Conservation (phyloP, 2,329 filamentous ascomycete species). For the Stromatinia cepivora region DNA sequence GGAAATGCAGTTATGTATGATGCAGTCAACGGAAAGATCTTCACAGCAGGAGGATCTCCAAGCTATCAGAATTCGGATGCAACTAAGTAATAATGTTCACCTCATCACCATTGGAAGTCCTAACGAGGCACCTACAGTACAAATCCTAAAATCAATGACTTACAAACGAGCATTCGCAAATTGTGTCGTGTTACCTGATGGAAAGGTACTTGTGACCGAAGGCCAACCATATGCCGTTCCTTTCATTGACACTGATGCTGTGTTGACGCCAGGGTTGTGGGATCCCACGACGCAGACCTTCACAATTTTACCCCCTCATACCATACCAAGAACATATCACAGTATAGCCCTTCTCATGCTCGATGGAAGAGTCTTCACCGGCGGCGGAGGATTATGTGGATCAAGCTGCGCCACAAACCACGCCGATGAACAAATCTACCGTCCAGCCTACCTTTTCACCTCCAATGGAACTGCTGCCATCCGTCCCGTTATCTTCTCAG, state of each 20-base stretch:
- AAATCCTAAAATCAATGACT: conserved; percentile 42
- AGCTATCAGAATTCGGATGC: conserved; percentile 48
- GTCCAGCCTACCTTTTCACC: conserved; percentile 56
- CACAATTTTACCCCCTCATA: conserved; percentile 42
- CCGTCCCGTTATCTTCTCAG: conserved; percentile 47
- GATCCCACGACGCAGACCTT: conserved; percentile 47
- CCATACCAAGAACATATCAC: conserved; percentile 52
- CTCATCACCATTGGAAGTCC: conserved; percentile 50
- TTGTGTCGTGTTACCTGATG: conserved; percentile 51
- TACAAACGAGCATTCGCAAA: conserved; percentile 48
- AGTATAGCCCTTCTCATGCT: conserved; percentile 50
- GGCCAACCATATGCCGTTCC: conserved; percentile 47
- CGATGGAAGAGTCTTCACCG: conserved; percentile 52
- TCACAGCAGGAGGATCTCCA: conserved; percentile 52
- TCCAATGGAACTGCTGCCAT: conserved; percentile 44
- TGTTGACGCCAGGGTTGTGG: conserved; percentile 50
- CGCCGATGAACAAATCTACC: conserved; percentile 55
- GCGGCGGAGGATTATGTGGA: conserved; percentile 55
- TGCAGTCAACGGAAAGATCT: conserved; percentile 53
- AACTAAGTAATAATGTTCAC: conserved; percentile 48
- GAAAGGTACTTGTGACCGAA: conserved; percentile 50
- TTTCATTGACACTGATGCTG: conserved; percentile 48
- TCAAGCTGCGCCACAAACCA: conserved; percentile 49
- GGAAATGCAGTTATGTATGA: conserved; percentile 60
- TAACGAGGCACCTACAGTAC: conserved; percentile 36